These are phyloP conservation scores for Eucalyptus virginea DNA, from an alignment of 345 rosid species.

Conservation along the genomic window DNA sequence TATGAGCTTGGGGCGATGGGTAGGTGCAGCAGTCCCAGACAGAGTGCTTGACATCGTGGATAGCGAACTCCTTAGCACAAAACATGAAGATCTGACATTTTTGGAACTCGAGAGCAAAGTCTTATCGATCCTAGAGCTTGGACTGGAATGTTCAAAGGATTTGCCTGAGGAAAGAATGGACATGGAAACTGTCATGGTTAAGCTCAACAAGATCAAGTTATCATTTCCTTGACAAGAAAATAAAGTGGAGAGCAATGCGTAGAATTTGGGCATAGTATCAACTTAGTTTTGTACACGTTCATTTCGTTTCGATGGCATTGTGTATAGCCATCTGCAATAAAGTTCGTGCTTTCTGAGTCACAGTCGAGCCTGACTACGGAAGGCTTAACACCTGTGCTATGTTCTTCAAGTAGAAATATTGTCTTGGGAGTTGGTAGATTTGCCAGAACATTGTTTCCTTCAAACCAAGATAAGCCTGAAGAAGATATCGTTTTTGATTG, in stretches of 20 bases:
- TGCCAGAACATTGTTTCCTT: no score
- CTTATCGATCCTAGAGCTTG: neutral
- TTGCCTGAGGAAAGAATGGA: neutral
- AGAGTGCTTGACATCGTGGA: neutral
- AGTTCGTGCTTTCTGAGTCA: neutral
- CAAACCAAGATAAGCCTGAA: neutral
- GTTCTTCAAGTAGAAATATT: no score
- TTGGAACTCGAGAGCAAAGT: neutral
- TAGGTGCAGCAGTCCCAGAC: neutral
- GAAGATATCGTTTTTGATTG: neutral
- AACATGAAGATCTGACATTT: neutral
- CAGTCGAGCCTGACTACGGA: no score
- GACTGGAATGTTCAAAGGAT: neutral
- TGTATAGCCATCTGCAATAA: neutral
- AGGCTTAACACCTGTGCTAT: no score
- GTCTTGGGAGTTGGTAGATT: no score
- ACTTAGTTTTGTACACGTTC: neutral
- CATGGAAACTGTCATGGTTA: neutral
- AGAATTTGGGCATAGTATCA: neutral
- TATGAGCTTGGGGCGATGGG: neutral
- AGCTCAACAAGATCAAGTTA: neutral
- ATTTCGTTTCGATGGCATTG: neutral
- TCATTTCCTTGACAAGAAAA: neutral
- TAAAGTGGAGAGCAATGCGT: neutral
- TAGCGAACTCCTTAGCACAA: neutral